Evolutionary conservation across 2,329 filamentous ascomycete species (phyloP), one percentile per base, ranked within the genome.

Genomic region (Thelonectria rubi): DNA sequence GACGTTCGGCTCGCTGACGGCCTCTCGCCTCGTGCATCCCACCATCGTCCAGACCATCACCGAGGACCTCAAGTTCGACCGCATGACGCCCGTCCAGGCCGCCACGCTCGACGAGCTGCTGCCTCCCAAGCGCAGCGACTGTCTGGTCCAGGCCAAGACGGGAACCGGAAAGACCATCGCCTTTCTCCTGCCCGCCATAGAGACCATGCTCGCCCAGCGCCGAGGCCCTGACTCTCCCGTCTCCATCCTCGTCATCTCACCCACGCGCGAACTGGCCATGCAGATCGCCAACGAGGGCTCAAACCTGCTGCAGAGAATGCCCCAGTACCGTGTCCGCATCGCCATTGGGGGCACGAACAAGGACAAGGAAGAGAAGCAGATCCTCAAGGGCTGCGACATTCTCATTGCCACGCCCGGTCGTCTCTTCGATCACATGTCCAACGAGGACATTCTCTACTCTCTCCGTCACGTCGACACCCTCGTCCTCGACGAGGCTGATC

Each of bases 141-240:
- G 87, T 60, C 80, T 96, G 61, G 92, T 92, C 7, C 92, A 95
- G 76, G 92, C 92, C 53, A 94, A 91, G 80, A 96, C 92, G 1
- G 92, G 92, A 67, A 96, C 93, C 0, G 92, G 92, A 69, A 96
- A 96, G 79, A 96, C 92, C 0, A 77, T 95, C 57, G 92, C 90
- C 49, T 96, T 96, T 78, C 82, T 96, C 37, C 80, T 95, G 3
- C 93, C 92, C n/a, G 85, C 91, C n/a, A 79, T 96, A 37, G 91
- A 95, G 75, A 91, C 86, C 61, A 89, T 95, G 71, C 81, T 94
- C 69, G 78, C 77, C 51, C 76, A 75, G 59, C 75, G 75, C 55
- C 63, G 69, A 21, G 67, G 69, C 14, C 58, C 65, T 10, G 76
- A 64, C 30, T 74, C 71, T 64, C 82, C 76, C 73, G 80, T 90